These are phyloP conservation scores for Verbascum thapsus DNA, from an alignment of 257 asterid species.

Conservation along the genomic window DNA sequence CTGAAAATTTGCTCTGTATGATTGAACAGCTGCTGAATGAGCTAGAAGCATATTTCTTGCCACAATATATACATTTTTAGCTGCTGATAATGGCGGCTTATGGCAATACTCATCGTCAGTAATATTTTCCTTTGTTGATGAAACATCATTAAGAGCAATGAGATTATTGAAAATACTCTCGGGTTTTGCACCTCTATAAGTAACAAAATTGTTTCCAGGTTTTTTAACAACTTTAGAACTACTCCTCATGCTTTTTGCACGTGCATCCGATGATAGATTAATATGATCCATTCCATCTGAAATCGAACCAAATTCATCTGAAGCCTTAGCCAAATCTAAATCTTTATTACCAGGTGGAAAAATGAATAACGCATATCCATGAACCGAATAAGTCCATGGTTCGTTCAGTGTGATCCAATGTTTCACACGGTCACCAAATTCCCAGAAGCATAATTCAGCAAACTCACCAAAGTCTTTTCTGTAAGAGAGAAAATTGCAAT, in stretches of 20 bases:
- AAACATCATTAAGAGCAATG: not conserved
- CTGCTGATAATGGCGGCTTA: slow-evolving; percentile 3
- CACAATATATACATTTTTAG: slow-evolving; percentile 34
- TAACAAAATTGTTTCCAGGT: not conserved
- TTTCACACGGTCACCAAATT: slow-evolving; percentile 39
- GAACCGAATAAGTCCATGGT: slow-evolving; percentile 26
- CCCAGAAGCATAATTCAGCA: slow-evolving; percentile 39
- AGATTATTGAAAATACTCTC: too few relatives aligned
- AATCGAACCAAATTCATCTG: too few relatives aligned
- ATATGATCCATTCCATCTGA: too few relatives aligned
- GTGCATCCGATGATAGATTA: too few relatives aligned
- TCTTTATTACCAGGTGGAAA: slow-evolving; percentile 25
- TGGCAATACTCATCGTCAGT: not conserved
- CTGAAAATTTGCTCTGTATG: slow-evolving; percentile 29
- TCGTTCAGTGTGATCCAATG: slow-evolving; percentile 40
- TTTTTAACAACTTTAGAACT: too few relatives aligned
- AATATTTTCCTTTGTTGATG: not conserved
- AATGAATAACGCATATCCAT: slow-evolving; percentile 25
- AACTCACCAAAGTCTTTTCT: slow-evolving; percentile 34
- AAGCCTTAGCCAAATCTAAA: too few relatives aligned
- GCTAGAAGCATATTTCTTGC: slow-evolving; percentile 35
- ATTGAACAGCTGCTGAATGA: slow-evolving; percentile 35
- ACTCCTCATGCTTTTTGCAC: too few relatives aligned
- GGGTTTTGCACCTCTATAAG: not conserved
- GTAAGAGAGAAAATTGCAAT: not conserved